Evolutionary conservation across 192 early-diverging fungal genomes (phyloP).

Genomic region (Coemansia nantahalensis): DNA sequence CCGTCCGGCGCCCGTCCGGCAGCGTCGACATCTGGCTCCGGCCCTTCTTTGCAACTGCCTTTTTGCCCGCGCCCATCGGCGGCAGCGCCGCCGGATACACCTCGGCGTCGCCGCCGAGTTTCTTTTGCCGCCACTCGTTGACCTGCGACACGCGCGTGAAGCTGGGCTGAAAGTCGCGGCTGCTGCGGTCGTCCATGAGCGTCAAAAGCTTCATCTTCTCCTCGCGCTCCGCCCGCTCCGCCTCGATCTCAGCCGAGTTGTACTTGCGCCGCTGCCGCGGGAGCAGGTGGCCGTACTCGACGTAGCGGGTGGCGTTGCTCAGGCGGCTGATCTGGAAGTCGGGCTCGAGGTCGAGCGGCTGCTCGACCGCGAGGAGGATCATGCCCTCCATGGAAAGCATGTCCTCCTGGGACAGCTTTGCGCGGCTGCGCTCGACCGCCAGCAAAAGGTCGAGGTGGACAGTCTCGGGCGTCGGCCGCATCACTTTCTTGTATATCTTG

Average conservation of each 20-base stretch:
- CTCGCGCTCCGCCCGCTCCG: constrained; percentile 63
- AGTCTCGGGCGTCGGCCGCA: constrained; percentile 49
- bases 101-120: constrained; percentile 55
- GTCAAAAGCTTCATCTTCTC: constrained; percentile 69
- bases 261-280: constrained; percentile 62
- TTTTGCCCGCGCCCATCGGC: constrained; percentile 18
- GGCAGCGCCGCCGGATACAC: constrained; percentile 36
- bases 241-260: constrained; percentile 69
- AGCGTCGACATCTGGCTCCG: constrained; percentile 44
- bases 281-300: constrained; percentile 53
- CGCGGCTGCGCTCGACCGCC: constrained; percentile 36
- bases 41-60: constrained; percentile 30
- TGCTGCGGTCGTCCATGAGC: constrained; percentile 61
- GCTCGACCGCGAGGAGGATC: constrained; percentile 65
- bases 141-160: constrained; percentile 69
- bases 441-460: constrained; percentile 35
- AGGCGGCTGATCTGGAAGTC: constrained; percentile 66
- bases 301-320: constrained; percentile 64
- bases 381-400: constrained; percentile 64
- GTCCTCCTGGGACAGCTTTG: constrained; percentile 54
- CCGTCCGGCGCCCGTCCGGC: constrained; percentile 60
- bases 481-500: constrained; percentile 39
- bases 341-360: constrained; percentile 65
- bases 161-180: constrained; percentile 63
- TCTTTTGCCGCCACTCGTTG: constrained; percentile 68